Percentiles rank a stretch among this genome's conserved stretches.
These are phyloP conservation scores for Aspergillus steynii DNA, from an alignment of 495 filamentous ascomycete genomes.

Conservation along the genomic window DNA sequence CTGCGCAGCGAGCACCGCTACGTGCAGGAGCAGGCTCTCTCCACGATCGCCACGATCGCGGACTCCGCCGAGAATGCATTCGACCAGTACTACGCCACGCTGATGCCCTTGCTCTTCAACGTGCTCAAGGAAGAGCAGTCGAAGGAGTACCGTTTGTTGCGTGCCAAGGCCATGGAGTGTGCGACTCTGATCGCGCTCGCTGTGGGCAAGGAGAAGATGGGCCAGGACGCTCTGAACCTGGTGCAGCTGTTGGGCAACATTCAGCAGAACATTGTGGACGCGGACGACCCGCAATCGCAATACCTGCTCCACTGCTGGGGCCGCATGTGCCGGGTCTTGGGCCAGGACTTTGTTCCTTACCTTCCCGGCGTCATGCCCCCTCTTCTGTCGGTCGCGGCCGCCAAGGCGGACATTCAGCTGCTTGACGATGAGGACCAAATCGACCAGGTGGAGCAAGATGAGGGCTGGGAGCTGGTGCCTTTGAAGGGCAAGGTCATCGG, in stretches of 20 bases:
- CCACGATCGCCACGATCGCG: constrained; percentile 97
- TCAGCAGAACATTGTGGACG: constrained; percentile 82
- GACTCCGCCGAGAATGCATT: constrained; percentile 97
- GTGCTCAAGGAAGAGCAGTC: constrained; percentile 85
- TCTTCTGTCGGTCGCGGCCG: constrained; percentile 83
- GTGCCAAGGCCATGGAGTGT: constrained; percentile 99
- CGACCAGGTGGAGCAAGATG: constrained; percentile 88
- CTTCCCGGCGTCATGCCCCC: constrained; percentile 93
- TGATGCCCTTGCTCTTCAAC: constrained; percentile 93
- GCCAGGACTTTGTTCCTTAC: constrained; percentile 87
- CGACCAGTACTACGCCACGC: constrained; percentile 87
- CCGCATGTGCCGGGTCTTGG: constrained; percentile 94
- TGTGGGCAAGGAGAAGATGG: constrained; percentile 90
- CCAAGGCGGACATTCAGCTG: constrained; percentile 96
- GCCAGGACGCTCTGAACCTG: constrained; percentile 77
- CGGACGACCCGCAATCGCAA: constrained; percentile 94
- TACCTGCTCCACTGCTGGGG: constrained; percentile 99
- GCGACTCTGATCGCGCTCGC: constrained; percentile 95
- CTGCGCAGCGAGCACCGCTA: constrained; percentile 89
- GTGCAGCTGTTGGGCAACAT: constrained; percentile 85
- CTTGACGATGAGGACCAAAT: constrained; percentile 95
- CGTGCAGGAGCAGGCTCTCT: constrained; percentile 96
- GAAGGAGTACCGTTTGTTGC: constrained; percentile 86
- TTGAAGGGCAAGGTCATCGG: constrained; percentile 97
- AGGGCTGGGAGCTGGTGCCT: constrained; percentile 97